Conservation (phyloP, 2,329 filamentous ascomycete species). For the Penicillium concentricum region DNA sequence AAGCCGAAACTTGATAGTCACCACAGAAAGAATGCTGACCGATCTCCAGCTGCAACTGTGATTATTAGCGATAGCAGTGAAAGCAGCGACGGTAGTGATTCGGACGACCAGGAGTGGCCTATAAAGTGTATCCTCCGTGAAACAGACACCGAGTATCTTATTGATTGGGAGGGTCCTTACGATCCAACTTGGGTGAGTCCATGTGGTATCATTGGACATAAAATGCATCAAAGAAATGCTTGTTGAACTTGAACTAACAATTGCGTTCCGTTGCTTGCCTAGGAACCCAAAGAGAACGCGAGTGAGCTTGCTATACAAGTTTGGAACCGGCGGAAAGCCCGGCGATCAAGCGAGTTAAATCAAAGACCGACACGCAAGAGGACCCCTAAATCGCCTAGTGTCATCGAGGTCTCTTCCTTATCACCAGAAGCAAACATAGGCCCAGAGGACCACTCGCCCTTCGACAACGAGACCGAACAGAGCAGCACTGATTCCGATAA, state of each 20-base stretch:
- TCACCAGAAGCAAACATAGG: background rate
- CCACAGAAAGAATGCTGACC: slow-evolving; percentile 12
- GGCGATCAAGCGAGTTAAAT: slow-evolving; percentile 6
- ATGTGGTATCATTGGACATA: too few relatives aligned
- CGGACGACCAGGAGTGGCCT: slow-evolving; percentile 33
- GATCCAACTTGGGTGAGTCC: slow-evolving; percentile 40
- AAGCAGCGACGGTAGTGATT: slow-evolving; percentile 4
- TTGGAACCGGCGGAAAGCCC: slow-evolving; percentile 30
- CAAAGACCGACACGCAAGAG: background rate
- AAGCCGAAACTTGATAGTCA: slow-evolving; percentile 10
- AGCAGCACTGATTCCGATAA: background rate
- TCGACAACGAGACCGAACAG: background rate
- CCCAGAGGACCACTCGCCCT: background rate
- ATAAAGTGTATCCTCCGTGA: slow-evolving; percentile 41
- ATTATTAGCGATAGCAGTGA: slow-evolving; percentile 6
- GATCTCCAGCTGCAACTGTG: slow-evolving; percentile 12
- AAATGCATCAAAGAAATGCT: background rate
- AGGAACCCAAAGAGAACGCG: slow-evolving; percentile 39
- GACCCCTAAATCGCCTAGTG: background rate
- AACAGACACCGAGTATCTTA: slow-evolving; percentile 35
- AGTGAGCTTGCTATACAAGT: slow-evolving; percentile 29
- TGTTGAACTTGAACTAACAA: background rate
- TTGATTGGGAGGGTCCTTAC: slow-evolving; percentile 40
- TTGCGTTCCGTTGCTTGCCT: background rate
- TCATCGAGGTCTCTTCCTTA: background rate